phyloP scores from a whole-genome alignment of 768 basidiomycete species.

The Suillus ampliporus region DNA sequence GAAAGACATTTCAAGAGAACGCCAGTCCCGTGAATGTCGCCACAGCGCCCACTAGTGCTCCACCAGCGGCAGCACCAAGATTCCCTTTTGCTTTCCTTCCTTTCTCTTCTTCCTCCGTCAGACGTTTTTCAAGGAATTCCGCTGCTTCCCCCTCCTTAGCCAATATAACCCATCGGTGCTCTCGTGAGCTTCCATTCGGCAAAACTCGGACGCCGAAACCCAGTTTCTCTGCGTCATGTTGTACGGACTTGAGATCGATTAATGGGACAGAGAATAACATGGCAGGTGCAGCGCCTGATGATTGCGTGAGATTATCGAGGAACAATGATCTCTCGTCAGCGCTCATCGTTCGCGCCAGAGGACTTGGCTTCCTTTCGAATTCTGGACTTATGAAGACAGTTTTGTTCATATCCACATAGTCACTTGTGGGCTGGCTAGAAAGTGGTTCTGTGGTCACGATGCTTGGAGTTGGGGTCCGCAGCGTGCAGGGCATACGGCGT shows the following conservation, averaged over 20 bases:
- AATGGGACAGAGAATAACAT: slow-evolving; percentile 55
- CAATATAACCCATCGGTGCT: slow-evolving; percentile 56
- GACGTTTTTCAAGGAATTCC: slow-evolving; percentile 34
- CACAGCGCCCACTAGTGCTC: slow-evolving; percentile 65
- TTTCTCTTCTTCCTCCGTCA: slow-evolving; percentile 38
- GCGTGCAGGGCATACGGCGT: slow-evolving; percentile 61
- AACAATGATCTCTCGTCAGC: slow-evolving; percentile 57
- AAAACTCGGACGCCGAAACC: slow-evolving; percentile 52
- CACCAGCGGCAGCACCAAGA: slow-evolving; percentile 57
- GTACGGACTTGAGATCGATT: slow-evolving; percentile 48
- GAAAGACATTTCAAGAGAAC: slow-evolving; percentile 41
- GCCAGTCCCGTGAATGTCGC: slow-evolving; percentile 66
- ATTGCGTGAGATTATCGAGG: slow-evolving; percentile 47
- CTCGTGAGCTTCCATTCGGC: slow-evolving; percentile 27
- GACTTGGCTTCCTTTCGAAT: slow-evolving; percentile 22
- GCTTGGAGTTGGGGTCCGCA: slow-evolving; percentile 53
- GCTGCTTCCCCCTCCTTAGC: slow-evolving; percentile 57
- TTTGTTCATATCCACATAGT: slow-evolving; percentile 28
- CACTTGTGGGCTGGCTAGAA: slow-evolving; percentile 41
- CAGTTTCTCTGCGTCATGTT: slow-evolving; percentile 45
- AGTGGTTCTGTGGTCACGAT: slow-evolving; percentile 29
- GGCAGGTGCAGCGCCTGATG: slow-evolving; percentile 45
- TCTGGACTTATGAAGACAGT: slow-evolving; percentile 32
- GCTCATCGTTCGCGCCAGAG: slow-evolving; percentile 56
- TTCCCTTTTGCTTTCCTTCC: slow-evolving; percentile 23